phyloP scores from a whole-genome alignment of 176 grass and related monocot species.

The Oryza longistaminata region DNA sequence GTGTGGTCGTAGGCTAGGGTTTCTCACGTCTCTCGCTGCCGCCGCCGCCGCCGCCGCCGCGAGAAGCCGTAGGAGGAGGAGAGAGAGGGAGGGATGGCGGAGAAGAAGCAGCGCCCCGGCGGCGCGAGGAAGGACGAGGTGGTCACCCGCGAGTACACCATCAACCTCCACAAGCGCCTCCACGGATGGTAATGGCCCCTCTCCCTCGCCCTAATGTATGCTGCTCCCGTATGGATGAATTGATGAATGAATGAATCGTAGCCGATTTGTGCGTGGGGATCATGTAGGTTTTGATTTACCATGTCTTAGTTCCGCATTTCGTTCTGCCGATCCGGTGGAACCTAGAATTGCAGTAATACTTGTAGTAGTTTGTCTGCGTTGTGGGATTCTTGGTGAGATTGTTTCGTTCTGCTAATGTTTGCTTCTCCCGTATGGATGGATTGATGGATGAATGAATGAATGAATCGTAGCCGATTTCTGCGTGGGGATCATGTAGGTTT shows the following conservation, averaged over 20 bases:
- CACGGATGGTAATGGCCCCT: background rate
- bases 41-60: background rate
- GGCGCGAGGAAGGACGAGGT: constrained; percentile 42
- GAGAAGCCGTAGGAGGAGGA: background rate
- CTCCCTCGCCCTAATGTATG: background rate
- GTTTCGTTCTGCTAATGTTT: background rate
- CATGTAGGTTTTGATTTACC: background rate
- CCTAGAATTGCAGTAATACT: background rate
- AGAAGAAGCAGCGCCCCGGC: constrained; percentile 30
- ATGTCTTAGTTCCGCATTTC: background rate
- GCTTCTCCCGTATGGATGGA: background rate
- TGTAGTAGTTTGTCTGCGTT: too few species aligned
- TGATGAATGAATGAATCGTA: background rate
- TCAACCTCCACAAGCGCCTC: constrained; percentile 66
- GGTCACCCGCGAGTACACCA: constrained; percentile 60
- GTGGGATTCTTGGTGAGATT: too few species aligned
- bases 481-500: background rate
- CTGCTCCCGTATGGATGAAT: background rate
- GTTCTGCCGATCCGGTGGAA: background rate
- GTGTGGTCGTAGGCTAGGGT: background rate
- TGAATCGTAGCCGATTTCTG: background rate
- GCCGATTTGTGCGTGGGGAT: background rate
- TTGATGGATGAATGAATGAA: background rate
- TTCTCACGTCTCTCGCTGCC: background rate
- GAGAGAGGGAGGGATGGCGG: constrained; percentile 16